Conservation (phyloP, 495 filamentous ascomycete genomes). For the Elaphomyces granulatus region DNA sequence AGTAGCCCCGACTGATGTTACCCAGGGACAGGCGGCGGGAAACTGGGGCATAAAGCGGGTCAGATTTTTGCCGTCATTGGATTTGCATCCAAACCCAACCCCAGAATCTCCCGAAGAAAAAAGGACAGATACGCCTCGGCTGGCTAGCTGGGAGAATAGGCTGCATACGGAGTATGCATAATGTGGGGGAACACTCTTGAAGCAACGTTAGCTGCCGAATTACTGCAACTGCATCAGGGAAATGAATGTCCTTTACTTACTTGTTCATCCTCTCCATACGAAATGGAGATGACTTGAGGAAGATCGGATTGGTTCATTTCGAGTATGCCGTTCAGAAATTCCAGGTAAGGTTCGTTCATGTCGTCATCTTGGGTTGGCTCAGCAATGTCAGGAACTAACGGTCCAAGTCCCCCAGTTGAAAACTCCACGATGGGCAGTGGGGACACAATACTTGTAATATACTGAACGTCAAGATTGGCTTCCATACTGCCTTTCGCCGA, state of each 20-base stretch:
- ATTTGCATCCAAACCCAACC: conserved; percentile 47
- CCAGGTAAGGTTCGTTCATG: conserved; percentile 64
- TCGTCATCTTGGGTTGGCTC: conserved; percentile 38
- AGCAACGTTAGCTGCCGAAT: no score
- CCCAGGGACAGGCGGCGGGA: conserved; percentile 58
- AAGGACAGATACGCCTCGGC: conserved; percentile 59
- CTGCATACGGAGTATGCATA: conserved; percentile 61
- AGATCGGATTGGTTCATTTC: conserved; percentile 36
- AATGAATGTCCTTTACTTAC: no score
- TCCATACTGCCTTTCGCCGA: conserved; percentile 30
- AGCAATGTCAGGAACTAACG: conserved; percentile 47
- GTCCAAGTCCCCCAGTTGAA: conserved; percentile 44
- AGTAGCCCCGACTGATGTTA: conserved; percentile 61
- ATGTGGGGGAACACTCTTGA: conserved; percentile 50
- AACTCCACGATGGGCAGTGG: conserved; percentile 50
- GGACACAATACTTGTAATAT: conserved; percentile 43
- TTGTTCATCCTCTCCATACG: conserved; percentile 70
- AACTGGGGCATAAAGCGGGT: conserved; percentile 55
- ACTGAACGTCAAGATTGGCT: conserved; percentile 67
- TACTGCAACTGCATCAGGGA: no score
- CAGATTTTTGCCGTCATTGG: conserved; percentile 52
- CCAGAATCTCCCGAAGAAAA: conserved; percentile 62
- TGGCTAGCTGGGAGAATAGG: conserved; percentile 53
- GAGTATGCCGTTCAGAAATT: conserved; percentile 50
- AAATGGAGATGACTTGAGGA: conserved; percentile 62